Base-by-base conservation (phyloP, 2,329 filamentous ascomycete genomes). In the Coniochaeta sp. region DNA sequence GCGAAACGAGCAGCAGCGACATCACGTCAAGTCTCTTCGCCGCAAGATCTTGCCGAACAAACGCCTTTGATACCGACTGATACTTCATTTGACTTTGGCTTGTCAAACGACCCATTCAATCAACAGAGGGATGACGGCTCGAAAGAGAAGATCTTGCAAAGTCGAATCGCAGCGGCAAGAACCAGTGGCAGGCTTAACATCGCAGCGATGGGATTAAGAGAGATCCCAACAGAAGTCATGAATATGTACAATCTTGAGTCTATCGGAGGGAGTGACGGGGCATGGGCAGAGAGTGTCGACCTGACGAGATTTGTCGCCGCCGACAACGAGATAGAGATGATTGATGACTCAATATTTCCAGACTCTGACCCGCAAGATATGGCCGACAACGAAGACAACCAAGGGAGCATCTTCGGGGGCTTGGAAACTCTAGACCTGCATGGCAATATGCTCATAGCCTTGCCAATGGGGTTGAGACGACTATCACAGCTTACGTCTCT, bases 211-310 rank as follows among this genome's bases (percentile, higher is more conserved):
- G 85, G 86, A 1, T 74, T 99, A 43, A 89, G 86, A 62, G 81
- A 89, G 61, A 89, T 99, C 3, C 95, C 95, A 0, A 74, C 83
- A 1, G 90, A 96, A 69, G 89, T 98, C 0, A 77, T 96, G 74
- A 85, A 87, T 59, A 98, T 98, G 93, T 98, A 97, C 71, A 89
- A 92, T 67, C 79, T 90, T 19, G 87, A 92, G 59, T 81, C 83
- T 1, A 81, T 86, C 60, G 84, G 88, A 40, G 79, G 78, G 14
- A 77, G 82, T 24, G 85, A 82, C 38, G 83, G 86, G 12, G 85
- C 88, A 36, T 98, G 95, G 95, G 92, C 92, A 1, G 93, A 98
- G 72, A 89, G 89, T 62, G 91, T 98, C 12, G 93, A 98, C 69
- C 76, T 98, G 54, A 89, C 88, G 0, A 86, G 89, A 62, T 86